These are phyloP conservation scores for Coemansia sp. DNA, from an alignment of 192 early-diverging fungal genomes.

Conservation along the genomic window DNA sequence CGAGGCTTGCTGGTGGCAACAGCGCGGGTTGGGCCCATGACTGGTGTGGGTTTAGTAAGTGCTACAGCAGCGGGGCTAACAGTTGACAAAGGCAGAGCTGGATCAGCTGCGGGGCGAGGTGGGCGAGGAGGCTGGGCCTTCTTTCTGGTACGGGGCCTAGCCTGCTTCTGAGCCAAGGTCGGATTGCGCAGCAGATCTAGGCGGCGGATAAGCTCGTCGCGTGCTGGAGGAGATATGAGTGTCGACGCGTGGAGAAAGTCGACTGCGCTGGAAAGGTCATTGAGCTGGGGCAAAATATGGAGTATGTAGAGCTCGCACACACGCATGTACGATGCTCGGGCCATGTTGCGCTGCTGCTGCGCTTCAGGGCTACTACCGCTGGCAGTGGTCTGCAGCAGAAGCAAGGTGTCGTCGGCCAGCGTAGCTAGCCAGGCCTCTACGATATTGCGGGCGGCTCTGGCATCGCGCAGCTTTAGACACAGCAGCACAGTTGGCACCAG, in stretches of 20 bases:
- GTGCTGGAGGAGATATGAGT: slow-evolving; percentile 23
- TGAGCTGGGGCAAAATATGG: slow-evolving; percentile 51
- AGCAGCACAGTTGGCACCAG: slow-evolving; percentile 51
- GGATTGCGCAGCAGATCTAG: slow-evolving; percentile 48
- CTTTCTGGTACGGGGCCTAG: slow-evolving; percentile 14
- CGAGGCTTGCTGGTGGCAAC: slow-evolving; percentile 12
- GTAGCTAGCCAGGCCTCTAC: slow-evolving; percentile 57
- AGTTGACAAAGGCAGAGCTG: not conserved
- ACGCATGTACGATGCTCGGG: slow-evolving; percentile 49
- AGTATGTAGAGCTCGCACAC: slow-evolving; percentile 55
- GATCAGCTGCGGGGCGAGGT: not conserved
- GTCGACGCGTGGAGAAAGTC: slow-evolving; percentile 28
- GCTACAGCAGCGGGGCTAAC: not conserved
- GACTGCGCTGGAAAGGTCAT: slow-evolving; percentile 40
- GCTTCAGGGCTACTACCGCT: slow-evolving; percentile 7
- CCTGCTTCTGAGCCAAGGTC: slow-evolving; percentile 14
- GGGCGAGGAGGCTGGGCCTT: not conserved
- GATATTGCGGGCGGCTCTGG: slow-evolving; percentile 41
- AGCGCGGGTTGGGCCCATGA: not conserved
- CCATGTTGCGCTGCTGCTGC: slow-evolving; percentile 37
- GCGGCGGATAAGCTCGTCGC: slow-evolving; percentile 27
- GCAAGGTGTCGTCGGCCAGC: slow-evolving; percentile 39
- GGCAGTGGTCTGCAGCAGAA: slow-evolving; percentile 17
- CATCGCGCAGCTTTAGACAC: slow-evolving; percentile 55
- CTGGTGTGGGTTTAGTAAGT: not conserved